Percentiles rank a stretch among this genome's conserved stretches.
Evolutionary conservation across 257 asterid species (phyloP).

Genomic region (Oldenlandia corymbosa): DNA sequence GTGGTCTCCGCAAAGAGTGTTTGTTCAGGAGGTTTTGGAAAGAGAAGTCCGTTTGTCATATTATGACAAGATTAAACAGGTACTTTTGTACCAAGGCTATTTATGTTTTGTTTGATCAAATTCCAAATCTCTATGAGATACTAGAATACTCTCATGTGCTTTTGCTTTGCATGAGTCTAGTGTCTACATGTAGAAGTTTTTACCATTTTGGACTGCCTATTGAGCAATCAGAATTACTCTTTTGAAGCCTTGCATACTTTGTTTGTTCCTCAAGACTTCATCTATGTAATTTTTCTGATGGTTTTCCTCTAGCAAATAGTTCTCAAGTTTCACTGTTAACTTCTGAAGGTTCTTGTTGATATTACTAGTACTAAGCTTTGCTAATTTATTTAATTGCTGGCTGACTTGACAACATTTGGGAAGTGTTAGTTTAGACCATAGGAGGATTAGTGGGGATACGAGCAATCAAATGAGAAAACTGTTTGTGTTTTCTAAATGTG

Average conservation of each 20-base stretch:
- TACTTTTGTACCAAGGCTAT: conserved; percentile 13
- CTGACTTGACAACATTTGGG: neutral
- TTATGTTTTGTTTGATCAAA: neutral
- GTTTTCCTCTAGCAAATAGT: neutral
- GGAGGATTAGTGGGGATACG: neutral
- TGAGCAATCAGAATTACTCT: neutral
- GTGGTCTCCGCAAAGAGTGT: conserved; percentile 97
- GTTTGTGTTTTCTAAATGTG: neutral
- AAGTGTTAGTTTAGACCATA: neutral
- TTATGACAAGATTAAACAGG: conserved; percentile 98
- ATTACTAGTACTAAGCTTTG: neutral
- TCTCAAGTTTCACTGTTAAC: neutral
- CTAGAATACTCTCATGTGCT: neutral
- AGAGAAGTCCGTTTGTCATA: conserved; percentile 95
- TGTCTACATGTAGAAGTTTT: too few relatives aligned
- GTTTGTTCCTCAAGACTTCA: neutral
- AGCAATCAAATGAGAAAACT: neutral
- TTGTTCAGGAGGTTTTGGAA: conserved; percentile 96
- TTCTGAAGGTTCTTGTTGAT: neutral
- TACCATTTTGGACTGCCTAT: neutral
- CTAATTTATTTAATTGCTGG: neutral
- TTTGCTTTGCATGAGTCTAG: too few relatives aligned
- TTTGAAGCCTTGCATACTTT: too few relatives aligned
- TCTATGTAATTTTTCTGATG: neutral
- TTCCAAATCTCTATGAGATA: neutral